phyloP scores from a whole-genome alignment of 768 basidiomycete genomes.

The Pleurotus djamor region DNA sequence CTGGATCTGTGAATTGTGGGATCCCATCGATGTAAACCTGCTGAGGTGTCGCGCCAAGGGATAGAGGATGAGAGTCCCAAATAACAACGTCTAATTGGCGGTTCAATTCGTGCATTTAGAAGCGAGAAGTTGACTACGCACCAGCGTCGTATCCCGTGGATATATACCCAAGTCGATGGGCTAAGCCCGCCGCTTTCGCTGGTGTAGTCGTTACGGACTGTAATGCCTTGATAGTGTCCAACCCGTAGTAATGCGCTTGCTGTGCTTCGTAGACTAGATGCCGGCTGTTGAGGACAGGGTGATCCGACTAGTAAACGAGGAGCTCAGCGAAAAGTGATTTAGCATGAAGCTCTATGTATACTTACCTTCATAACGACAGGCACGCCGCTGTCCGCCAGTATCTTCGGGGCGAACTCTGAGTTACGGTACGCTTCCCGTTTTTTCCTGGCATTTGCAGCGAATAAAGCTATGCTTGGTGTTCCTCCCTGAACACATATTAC shows the following conservation, averaged over 20 bases:
- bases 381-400: slow-evolving; percentile 65
- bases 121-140: slow-evolving; percentile 8
- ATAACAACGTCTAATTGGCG: slow-evolving; percentile 40
- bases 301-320: slow-evolving; percentile 43
- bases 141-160: slow-evolving; percentile 70
- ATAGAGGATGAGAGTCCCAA: slow-evolving; percentile 79
- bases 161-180: slow-evolving; percentile 66
- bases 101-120: neutral
- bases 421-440: slow-evolving; percentile 63
- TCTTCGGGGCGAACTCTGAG: slow-evolving; percentile 69
- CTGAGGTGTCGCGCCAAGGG: slow-evolving; percentile 74
- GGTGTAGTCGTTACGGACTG: slow-evolving; percentile 64
- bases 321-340: neutral
- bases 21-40: slow-evolving; percentile 89
- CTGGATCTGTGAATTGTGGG: slow-evolving; percentile 45
- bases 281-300: slow-evolving; percentile 58
- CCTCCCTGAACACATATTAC: no score
- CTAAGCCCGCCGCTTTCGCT: slow-evolving; percentile 61
- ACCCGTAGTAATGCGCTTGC: slow-evolving; percentile 65
- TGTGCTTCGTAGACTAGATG: slow-evolving; percentile 72
- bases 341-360: neutral
- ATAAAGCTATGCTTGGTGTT: slow-evolving; percentile 70
- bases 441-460: slow-evolving; percentile 57
- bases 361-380: slow-evolving; percentile 71
- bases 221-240: slow-evolving; percentile 55